Conservation (phyloP, 208 protist genomes). For the Wallacemonas sp. region DNA sequence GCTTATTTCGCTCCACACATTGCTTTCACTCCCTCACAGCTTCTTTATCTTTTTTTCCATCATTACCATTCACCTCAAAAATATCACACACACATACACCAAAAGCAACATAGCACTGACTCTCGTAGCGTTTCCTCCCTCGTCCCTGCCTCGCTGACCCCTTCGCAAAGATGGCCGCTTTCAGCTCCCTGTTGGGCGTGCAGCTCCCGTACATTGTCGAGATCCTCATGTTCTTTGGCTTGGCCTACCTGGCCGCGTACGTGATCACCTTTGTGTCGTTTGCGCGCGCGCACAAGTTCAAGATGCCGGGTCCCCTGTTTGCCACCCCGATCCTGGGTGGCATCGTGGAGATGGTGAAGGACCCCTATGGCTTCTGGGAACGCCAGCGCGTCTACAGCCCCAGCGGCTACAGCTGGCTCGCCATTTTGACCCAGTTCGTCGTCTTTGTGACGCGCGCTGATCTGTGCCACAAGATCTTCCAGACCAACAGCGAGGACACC, state of each 20-base stretch:
- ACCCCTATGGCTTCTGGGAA: constrained; percentile 85
- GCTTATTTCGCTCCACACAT: neutral
- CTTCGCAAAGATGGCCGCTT: constrained; percentile 51
- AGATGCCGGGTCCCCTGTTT: constrained; percentile 63
- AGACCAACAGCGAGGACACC: constrained; percentile 72
- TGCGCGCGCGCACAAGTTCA: constrained; percentile 72
- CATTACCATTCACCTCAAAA: constrained; percentile 7
- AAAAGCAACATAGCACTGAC: no score
- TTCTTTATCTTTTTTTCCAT: constrained; percentile 14
- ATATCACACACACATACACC: neutral
- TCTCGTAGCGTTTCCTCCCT: no score
- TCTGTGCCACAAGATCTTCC: constrained; percentile 85
- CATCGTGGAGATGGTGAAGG: constrained; percentile 76
- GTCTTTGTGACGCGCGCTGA: constrained; percentile 79
- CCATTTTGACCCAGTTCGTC: constrained; percentile 75
- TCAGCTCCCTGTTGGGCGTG: constrained; percentile 72
- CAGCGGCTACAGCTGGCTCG: constrained; percentile 80
- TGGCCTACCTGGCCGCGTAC: constrained; percentile 61
- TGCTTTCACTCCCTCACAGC: neutral
- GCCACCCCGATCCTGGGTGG: constrained; percentile 66
- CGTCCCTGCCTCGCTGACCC: no score
- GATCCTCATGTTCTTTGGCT: constrained; percentile 48
- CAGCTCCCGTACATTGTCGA: constrained; percentile 67
- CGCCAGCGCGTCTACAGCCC: constrained; percentile 69
- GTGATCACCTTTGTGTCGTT: constrained; percentile 65